These are phyloP conservation scores for Pseudogymnoascus sp. DNA, from an alignment of 2,329 filamentous ascomycete genomes.

Conservation along the genomic window DNA sequence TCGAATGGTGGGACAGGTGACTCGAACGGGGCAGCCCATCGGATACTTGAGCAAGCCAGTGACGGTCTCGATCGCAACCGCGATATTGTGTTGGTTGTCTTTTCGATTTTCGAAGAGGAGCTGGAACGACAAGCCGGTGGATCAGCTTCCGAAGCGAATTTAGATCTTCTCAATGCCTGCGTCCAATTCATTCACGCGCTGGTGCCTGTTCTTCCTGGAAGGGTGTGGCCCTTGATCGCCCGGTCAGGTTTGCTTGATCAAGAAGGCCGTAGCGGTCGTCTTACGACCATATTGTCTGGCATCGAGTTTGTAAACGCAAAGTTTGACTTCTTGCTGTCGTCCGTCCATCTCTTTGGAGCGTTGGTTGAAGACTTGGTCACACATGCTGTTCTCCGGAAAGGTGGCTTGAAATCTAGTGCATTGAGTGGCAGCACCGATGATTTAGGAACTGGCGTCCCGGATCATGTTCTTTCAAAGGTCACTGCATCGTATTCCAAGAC, in stretches of 20 bases:
- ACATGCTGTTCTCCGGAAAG: constrained; percentile 59
- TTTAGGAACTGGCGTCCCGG: constrained; percentile 64
- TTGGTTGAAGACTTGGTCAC: constrained; percentile 68
- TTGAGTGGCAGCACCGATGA: constrained; percentile 41
- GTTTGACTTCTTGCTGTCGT: constrained; percentile 68
- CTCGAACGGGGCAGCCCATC: constrained; percentile 29
- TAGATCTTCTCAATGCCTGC: constrained; percentile 62
- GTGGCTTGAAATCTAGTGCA: constrained; percentile 40
- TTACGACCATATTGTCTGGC: constrained; percentile 71
- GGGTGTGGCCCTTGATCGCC: constrained; percentile 84
- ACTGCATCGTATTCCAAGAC: constrained; percentile 65
- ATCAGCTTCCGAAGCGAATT: constrained; percentile 32
- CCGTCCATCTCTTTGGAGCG: constrained; percentile 63
- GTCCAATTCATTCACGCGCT: constrained; percentile 71
- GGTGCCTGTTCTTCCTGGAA: constrained; percentile 62
- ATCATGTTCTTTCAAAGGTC: constrained; percentile 66
- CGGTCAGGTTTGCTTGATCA: constrained; percentile 72
- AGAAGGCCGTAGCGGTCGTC: constrained; percentile 65
- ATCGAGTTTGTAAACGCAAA: constrained; percentile 70
- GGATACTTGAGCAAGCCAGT: constrained; percentile 49
- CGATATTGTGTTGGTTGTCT: constrained; percentile 74
- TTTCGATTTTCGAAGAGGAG: constrained; percentile 73
- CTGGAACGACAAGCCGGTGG: constrained; percentile 38
- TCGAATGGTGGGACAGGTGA: constrained; percentile 28
- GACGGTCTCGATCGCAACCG: constrained; percentile 45